These are phyloP conservation scores for Extremus antarcticus DNA, from an alignment of 495 filamentous ascomycete genomes.

Conservation along the genomic window DNA sequence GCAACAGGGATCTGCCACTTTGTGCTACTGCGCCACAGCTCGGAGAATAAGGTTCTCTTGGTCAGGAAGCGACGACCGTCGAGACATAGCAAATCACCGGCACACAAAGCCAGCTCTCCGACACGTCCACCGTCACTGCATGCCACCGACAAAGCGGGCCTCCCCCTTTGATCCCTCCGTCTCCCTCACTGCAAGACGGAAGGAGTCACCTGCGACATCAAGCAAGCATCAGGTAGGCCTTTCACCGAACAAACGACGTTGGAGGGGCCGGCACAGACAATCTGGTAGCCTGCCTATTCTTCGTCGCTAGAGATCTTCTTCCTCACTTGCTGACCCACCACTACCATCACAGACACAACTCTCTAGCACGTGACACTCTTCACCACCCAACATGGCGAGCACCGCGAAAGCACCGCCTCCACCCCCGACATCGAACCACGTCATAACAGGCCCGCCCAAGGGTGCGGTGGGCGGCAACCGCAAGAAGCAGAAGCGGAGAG, in stretches of 20 bases:
- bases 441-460: slow-evolving; percentile 21
- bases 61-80: neutral
- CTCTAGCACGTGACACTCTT: neutral
- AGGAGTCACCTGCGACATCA: neutral
- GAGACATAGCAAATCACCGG: neutral
- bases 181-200: neutral
- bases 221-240: neutral
- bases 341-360: neutral
- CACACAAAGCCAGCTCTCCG: neutral
- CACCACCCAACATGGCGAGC: slow-evolving; percentile 8
- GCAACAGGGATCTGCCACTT: no score
- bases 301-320: neutral
- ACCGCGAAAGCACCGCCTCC: slow-evolving; percentile 10
- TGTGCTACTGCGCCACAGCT: no score
- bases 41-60: no score
- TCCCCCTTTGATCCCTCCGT: neutral
- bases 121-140: neutral
- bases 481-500: slow-evolving; percentile 73
- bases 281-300: neutral
- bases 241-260: neutral
- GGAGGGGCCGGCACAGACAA: neutral
- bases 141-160: neutral
- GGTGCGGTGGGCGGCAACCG: slow-evolving; percentile 51
- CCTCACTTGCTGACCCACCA: neutral
- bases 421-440: slow-evolving; percentile 19